Conservation (phyloP, 805 yeast genomes). For the Yueomyces sinensis region DNA sequence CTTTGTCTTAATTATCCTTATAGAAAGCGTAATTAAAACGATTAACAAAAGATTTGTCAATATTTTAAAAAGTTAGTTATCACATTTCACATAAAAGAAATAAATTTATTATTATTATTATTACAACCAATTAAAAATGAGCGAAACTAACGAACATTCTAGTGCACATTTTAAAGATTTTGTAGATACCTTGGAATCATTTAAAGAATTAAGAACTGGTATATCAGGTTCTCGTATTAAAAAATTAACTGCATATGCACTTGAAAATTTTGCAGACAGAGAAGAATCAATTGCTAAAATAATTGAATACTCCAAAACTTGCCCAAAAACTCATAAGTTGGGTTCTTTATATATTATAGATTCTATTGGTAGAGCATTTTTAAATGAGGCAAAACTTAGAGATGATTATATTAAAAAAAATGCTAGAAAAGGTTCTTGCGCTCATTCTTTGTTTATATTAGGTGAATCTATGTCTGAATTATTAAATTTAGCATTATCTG, state of each 20-base stretch:
- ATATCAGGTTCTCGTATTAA: slow-evolving; percentile 93
- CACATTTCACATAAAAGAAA: no score
- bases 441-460: slow-evolving; percentile 56
- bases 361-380: slow-evolving; percentile 76
- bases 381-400: slow-evolving; percentile 55
- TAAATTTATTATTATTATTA: no score
- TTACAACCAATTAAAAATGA: no score
- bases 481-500: slow-evolving; percentile 48
- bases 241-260: slow-evolving; percentile 66
- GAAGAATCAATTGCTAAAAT: slow-evolving; percentile 16
- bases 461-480: slow-evolving; percentile 51
- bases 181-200: slow-evolving; percentile 30
- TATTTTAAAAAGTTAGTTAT: no score
- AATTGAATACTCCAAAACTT: slow-evolving; percentile 43
- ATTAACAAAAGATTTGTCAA: no score
- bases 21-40: no score
- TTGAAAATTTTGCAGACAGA: slow-evolving; percentile 41
- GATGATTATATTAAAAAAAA: slow-evolving; percentile 33
- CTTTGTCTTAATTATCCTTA: no score
- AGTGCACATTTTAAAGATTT: no score
- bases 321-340: slow-evolving; percentile 71
- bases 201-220: slow-evolving; percentile 58
- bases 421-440: slow-evolving; percentile 59
- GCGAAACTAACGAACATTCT: no score
- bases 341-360: slow-evolving; percentile 89